A percentile compares a stretch with the other conserved stretches of the same genome.
Conservation (phyloP, 768 basidiomycete species). For the Mycena metata region DNA sequence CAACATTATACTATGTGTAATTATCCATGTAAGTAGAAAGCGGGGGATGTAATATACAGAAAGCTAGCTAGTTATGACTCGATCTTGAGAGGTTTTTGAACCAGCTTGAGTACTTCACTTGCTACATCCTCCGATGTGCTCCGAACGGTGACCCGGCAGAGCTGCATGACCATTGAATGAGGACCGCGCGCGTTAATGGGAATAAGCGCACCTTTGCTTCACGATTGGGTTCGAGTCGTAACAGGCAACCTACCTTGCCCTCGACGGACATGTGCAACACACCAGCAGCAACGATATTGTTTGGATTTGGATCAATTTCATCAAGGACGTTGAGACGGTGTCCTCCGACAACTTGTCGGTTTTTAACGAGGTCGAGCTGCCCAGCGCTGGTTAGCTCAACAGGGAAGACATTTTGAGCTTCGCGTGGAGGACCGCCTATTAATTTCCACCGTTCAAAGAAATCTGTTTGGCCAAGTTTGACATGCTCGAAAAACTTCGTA, state of each 20-base stretch:
- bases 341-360: conserved; percentile 84
- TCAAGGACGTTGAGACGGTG: conserved; percentile 82
- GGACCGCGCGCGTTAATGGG: conserved; percentile 7
- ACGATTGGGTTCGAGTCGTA: conserved; percentile 94
- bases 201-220: conserved; percentile 85
- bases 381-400: conserved; percentile 76
- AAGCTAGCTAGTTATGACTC: conserved; percentile 39
- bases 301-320: conserved; percentile 94
- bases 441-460: conserved; percentile 99
- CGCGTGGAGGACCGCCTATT: conserved; percentile 95
- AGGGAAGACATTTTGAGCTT: conserved; percentile 90
- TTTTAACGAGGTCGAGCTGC: conserved; percentile 79
- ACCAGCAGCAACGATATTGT: conserved; percentile 95
- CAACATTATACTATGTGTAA: conserved; percentile 36
- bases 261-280: conserved; percentile 92
- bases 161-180: conserved; percentile 57
- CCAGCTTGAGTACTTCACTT: conserved; percentile 70
- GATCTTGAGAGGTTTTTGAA: conserved; percentile 60
- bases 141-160: conserved; percentile 93
- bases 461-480: conserved; percentile 83
- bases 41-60: conserved; percentile 37
- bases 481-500: conserved; percentile 95
- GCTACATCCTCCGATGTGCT: conserved; percentile 96
- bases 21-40: conserved; percentile 37
- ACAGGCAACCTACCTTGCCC: conserved; percentile 95